Evolutionary conservation across 805 yeast species (phyloP).

Genomic region (Priceomyces haplophilus): DNA sequence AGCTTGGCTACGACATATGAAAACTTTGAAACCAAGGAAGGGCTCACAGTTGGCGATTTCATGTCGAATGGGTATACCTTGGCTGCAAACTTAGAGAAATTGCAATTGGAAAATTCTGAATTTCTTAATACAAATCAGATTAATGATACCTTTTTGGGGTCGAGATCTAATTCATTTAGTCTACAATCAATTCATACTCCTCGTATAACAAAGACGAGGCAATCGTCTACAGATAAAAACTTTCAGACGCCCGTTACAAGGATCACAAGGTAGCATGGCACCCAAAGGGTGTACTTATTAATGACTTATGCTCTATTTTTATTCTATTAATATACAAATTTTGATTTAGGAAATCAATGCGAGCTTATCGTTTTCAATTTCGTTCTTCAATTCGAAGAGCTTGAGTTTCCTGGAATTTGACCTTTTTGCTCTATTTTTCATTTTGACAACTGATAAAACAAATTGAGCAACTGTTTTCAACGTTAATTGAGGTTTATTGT

Average conservation of each 20-base stretch:
- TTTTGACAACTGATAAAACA: constrained; percentile 35
- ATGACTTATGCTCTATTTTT: background rate
- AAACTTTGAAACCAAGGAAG: constrained; percentile 13
- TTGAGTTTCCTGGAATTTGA: constrained; percentile 24
- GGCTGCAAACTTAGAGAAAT: constrained; percentile 11
- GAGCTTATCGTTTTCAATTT: constrained; percentile 28
- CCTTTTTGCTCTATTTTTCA: constrained; percentile 28
- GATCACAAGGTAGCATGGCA: constrained; percentile 19
- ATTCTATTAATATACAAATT: background rate
- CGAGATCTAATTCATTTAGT: constrained; percentile 7
- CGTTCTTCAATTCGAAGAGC: constrained; percentile 26
- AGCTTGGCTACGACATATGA: constrained; percentile 12
- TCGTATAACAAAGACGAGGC: constrained; percentile 35
- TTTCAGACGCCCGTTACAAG: constrained; percentile 43
- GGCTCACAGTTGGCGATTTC: constrained; percentile 29
- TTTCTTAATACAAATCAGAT: background rate
- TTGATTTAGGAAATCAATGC: constrained; percentile 6
- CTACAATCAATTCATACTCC: constrained; percentile 33
- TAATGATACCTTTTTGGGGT: constrained; percentile 17
- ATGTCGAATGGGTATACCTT: constrained; percentile 29
- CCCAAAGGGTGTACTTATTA: background rate
- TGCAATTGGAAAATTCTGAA: constrained; percentile 4
- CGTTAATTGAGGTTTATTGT: constrained; percentile 16
- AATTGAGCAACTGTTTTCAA: constrained; percentile 34
- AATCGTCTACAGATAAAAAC: constrained; percentile 35